Evolutionary conservation across 805 yeast genomes (phyloP).

Genomic region (Kluyveromyces siamensis): DNA sequence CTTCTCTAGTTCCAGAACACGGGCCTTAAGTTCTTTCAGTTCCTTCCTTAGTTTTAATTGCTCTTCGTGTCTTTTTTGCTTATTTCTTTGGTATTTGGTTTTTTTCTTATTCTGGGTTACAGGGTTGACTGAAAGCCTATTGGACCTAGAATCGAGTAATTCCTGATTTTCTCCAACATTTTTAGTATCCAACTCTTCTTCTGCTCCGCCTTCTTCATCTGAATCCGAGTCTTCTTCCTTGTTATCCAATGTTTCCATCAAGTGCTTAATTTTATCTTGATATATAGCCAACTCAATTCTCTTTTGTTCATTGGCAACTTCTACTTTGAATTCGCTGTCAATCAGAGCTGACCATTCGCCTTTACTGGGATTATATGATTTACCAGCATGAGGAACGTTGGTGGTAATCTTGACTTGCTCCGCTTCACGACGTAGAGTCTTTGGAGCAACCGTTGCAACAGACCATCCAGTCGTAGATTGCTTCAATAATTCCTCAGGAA

Average conservation of each 20-base stretch:
- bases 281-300: slow-evolving; percentile 54
- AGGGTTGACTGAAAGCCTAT: slow-evolving; percentile 58
- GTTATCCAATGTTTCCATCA: slow-evolving; percentile 56
- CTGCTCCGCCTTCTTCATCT: slow-evolving; percentile 24
- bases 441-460: slow-evolving; percentile 44
- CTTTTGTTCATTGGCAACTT: slow-evolving; percentile 58
- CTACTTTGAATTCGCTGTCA: slow-evolving; percentile 53
- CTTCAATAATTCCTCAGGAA: slow-evolving; percentile 34
- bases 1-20: slow-evolving; percentile 49
- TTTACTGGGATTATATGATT: slow-evolving; percentile 80
- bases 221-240: slow-evolving; percentile 41
- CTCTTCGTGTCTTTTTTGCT: slow-evolving; percentile 52
- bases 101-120: slow-evolving; percentile 63
- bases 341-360: slow-evolving; percentile 75
- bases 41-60: slow-evolving; percentile 45
- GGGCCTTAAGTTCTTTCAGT: slow-evolving; percentile 49
- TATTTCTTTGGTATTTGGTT: slow-evolving; percentile 71
- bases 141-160: slow-evolving; percentile 26
- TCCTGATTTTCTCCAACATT: slow-evolving; percentile 32
- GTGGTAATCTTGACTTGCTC: slow-evolving; percentile 43
- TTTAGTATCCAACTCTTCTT: slow-evolving; percentile 24
- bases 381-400: slow-evolving; percentile 68
- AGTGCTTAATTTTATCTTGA: slow-evolving; percentile 49
- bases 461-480: slow-evolving; percentile 40
- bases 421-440: slow-evolving; percentile 45